Conservation (phyloP, 2,329 filamentous ascomycete species). For the Colletotrichum cordylinicola region DNA sequence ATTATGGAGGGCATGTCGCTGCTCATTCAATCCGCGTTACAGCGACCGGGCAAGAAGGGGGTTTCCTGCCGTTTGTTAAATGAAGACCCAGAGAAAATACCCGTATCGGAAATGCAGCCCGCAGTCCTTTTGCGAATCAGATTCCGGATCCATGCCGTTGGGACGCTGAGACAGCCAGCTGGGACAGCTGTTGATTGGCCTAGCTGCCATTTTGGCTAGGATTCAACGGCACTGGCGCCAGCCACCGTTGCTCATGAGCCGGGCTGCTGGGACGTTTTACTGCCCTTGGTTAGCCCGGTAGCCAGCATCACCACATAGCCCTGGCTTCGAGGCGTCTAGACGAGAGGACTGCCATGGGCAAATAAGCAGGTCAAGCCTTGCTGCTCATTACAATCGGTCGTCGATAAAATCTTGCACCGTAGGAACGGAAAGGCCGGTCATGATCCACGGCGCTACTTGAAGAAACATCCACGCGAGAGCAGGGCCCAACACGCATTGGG, state of each 20-base stretch:
- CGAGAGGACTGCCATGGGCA: background rate
- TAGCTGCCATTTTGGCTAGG: background rate
- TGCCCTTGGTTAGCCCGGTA: background rate
- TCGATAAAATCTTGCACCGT: background rate
- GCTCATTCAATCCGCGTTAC: background rate
- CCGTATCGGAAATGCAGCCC: constrained; percentile 16
- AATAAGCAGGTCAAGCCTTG: background rate
- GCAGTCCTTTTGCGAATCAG: constrained; percentile 13
- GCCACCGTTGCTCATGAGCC: constrained; percentile 8
- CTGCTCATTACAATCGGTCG: background rate
- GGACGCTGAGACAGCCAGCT: constrained; percentile 9
- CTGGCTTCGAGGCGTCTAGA: background rate
- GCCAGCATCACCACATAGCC: background rate
- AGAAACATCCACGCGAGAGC: background rate
- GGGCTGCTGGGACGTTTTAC: constrained; percentile 1
- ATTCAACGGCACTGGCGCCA: constrained; percentile 10
- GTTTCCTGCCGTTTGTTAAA: background rate
- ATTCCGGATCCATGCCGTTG: constrained; percentile 19
- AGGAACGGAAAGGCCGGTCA: constrained; percentile 2
- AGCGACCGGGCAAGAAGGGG: background rate
- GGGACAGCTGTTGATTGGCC: constrained; percentile 4
- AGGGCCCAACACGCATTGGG: background rate
- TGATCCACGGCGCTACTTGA: constrained; percentile 5
- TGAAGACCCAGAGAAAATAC: background rate
- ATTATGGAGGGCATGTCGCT: background rate